Evolutionary conservation across 176 grass and related monocot species (phyloP), one percentile per base, ranked within the genome.

Genomic region (Lolium multiflorum): DNA sequence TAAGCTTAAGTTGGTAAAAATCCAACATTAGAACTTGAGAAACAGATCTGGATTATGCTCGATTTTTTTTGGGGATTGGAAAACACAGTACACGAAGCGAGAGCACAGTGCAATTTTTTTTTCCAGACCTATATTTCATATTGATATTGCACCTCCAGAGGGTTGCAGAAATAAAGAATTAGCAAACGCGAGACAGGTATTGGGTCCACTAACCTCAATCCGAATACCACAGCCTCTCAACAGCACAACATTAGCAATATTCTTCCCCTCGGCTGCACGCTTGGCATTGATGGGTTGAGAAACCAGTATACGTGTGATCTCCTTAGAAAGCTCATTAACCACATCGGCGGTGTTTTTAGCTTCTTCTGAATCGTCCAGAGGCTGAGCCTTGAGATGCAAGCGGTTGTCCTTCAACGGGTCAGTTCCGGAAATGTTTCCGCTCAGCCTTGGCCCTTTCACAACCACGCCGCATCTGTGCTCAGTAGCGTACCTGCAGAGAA

Each of bases 371-470:
- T 91, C 91, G 83, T 96, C 94, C 64, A 99, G 60, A 72, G 94
- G 85, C 54, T 94, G 85, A 66, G 97, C 92, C 73, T 91, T 96
- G 20, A 98, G 88, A 83, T 92, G 92, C 88, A 98, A 85, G 13
- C 97, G 92, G 46, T 91, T 98, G 71, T 98, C 94, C 77, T 98
- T 98, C 70, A 98, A 77, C 24, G 92, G 97, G 65, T 98, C 94
- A 2, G 97, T 98, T 86, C 97, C 97, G n/a, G 94, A 99, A 90
- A 99, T 99, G 67, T 96, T 96, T 73, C 97, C 97, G 82, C 94
- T 99, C 15, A 99, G 66, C 71, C 71, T 96, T 60, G 92, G 97
- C 21, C 94, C 94, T 92, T 99, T 99, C n/a, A 99, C 92, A 88
- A 99, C 97, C 50, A 99, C 97, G 20, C 97, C 90, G 21, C 94